Evolutionary conservation across 176 grass and related monocot species (phyloP), one percentile per base, ranked within the genome.

Genomic region (Pontederia paniculata): DNA sequence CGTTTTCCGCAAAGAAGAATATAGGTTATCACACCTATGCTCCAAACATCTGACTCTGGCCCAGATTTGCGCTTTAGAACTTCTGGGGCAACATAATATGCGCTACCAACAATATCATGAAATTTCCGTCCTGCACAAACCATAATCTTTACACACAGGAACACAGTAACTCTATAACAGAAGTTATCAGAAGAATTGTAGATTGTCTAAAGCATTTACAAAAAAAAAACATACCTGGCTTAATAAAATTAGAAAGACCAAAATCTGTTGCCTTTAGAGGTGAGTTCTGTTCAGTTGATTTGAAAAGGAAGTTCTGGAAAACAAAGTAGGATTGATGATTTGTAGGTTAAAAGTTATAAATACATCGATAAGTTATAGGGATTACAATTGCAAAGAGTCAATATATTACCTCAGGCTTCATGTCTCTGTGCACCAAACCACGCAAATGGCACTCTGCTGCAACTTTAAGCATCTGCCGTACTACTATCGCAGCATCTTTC

Each of bases 251-350:
- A 20, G 90, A 95, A 51, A 95, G 70, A 62, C 90, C 90, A 76
- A 95, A 95, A 86, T 95, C 90, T 60, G 90, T 95, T 70, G 85
- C 90, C 69, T 89, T 95, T 51, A 95, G 60, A 23, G 84, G 70
- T 42, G 85, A 95, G 47, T 95, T 76, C 54, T 89, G 81, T 49
- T 59, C 64, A 52, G 64, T 78, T 81, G 90, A 86, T 81, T 89
- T 95, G 67, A 95, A 89, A 73, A 95, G 90, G 69, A 95, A 95
- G 78, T 95, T 95, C 90, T 95, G 82, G 67, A 69, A 80, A 88
- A 69, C 67, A 74, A 76, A 89, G 75, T 50, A 80, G 77, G 65
- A 48, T 78, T 57, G 75, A 63, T 82, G 46, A 75, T 78, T 70
- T 71, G 56, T 76, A 70, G 73, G 68, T 72, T 73, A 73, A 76